Percentiles rank a stretch among this genome's conserved stretches.
Conservation (phyloP, 1,284 basidiomycete genomes). For the Ustilago lituana region DNA sequence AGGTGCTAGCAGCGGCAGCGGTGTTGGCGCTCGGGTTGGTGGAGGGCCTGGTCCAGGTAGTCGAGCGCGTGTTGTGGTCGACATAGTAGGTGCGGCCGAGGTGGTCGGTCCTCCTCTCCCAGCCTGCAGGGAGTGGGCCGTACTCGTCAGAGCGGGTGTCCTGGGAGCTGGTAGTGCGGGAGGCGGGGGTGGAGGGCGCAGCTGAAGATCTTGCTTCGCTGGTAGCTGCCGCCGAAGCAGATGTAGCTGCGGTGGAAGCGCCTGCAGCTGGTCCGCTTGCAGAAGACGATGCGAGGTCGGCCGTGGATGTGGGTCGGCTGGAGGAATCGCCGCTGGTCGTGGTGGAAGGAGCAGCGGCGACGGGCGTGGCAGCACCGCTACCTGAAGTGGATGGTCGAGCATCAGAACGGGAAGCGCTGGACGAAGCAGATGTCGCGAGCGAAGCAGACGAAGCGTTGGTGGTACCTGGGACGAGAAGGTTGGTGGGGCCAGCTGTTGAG, state of each 20-base stretch:
- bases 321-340: conserved; percentile 21
- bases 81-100: conserved; percentile 84
- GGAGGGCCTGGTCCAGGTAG: conserved; percentile 81
- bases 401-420: conserved; percentile 26
- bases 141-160: conserved; percentile 58
- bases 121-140: conserved; percentile 78
- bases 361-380: conserved; percentile 29
- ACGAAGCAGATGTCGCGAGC: conserved; percentile 34
- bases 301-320: conserved; percentile 36
- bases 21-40: conserved; percentile 53
- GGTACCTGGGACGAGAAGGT: conserved; percentile 42
- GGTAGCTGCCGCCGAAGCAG: conserved; percentile 7
- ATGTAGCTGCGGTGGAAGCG: conserved; percentile 11
- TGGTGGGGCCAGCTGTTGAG: conserved; percentile 49
- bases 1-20: conserved; percentile 51
- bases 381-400: conserved; percentile 31
- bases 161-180: conserved; percentile 24
- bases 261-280: conserved; percentile 10
- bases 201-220: conserved; percentile 27
- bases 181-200: conserved; percentile 14
- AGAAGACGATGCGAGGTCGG: conserved; percentile 22
- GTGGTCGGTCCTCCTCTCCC: conserved; percentile 91
- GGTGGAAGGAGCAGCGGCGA: conserved; percentile 24
- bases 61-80: conserved; percentile 85
- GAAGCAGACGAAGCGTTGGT: conserved; percentile 58